A percentile compares a stretch with the other conserved stretches of the same genome.
Conservation (phyloP, 1,284 basidiomycete species). For the Leccinum subrobustum region DNA sequence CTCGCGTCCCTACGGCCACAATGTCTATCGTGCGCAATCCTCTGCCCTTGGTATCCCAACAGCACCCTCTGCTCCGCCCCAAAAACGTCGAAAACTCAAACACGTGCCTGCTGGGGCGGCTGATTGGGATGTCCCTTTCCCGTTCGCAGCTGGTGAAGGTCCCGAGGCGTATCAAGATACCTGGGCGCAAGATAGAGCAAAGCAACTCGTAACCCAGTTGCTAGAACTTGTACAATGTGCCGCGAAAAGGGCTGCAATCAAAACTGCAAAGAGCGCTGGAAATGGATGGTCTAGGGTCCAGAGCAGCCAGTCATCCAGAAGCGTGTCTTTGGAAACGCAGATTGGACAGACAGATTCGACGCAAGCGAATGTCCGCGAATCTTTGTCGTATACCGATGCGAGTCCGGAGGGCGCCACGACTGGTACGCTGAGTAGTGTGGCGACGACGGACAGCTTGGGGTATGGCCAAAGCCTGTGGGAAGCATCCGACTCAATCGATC, state of each 20-base stretch:
- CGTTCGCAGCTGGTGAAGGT: constrained; percentile 67
- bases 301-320: constrained; percentile 11
- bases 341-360: neutral
- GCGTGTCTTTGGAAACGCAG: constrained; percentile 20
- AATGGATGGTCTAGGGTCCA: neutral
- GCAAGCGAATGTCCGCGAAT: neutral
- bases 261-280: constrained; percentile 30
- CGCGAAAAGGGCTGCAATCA: constrained; percentile 50
- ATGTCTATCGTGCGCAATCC: constrained; percentile 19
- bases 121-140: constrained; percentile 80
- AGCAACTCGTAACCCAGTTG: constrained; percentile 60
- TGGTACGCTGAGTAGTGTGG: neutral
- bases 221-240: constrained; percentile 59
- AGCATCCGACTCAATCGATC: neutral
- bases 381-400: neutral
- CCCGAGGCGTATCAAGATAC: constrained; percentile 55
- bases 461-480: constrained; percentile 5
- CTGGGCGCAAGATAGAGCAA: constrained; percentile 63
- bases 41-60: neutral
- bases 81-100: constrained; percentile 61
- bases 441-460: neutral
- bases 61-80: constrained; percentile 26
- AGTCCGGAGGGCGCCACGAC: neutral
- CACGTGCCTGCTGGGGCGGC: constrained; percentile 71
- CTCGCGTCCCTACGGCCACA: constrained; percentile 23